Conservation (phyloP, 2,329 filamentous ascomycete species). For the Monosporascus sp. region DNA sequence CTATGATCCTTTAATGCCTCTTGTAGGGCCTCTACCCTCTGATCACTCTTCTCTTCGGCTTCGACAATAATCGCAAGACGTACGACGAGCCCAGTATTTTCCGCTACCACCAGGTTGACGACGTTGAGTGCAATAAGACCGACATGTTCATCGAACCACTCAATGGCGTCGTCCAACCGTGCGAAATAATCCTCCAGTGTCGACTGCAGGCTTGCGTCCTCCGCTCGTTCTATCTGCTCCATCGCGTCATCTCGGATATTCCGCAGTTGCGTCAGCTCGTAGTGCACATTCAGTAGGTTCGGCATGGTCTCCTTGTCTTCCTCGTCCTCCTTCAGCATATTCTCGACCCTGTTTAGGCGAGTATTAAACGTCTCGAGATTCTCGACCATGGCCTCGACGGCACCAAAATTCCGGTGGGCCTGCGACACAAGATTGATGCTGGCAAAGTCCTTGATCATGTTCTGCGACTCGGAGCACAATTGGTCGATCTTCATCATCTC, state of each 20-base stretch:
- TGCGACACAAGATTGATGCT: slow-evolving; percentile 89
- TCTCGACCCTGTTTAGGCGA: slow-evolving; percentile 69
- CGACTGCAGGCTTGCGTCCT: slow-evolving; percentile 68
- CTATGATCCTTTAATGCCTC: slow-evolving; percentile 95
- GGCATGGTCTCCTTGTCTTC: slow-evolving; percentile 84
- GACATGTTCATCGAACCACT: slow-evolving; percentile 94
- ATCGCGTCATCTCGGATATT: slow-evolving; percentile 96
- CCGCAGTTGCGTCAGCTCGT: slow-evolving; percentile 82
- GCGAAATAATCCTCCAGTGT: slow-evolving; percentile 90
- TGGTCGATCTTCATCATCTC: slow-evolving; percentile 99
- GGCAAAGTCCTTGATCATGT: slow-evolving; percentile 94
- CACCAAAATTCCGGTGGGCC: slow-evolving; percentile 93
- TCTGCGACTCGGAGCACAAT: slow-evolving; percentile 93
- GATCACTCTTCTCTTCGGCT: slow-evolving; percentile 94
- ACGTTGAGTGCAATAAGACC: slow-evolving; percentile 84
- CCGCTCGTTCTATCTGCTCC: slow-evolving; percentile 82
- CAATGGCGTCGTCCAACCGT: slow-evolving; percentile 78
- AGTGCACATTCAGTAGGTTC: slow-evolving; percentile 84
- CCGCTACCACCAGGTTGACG: slow-evolving; percentile 78
- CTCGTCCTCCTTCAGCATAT: slow-evolving; percentile 78
- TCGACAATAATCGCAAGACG: slow-evolving; percentile 88
- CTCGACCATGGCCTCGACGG: slow-evolving; percentile 86
- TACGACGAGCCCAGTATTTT: slow-evolving; percentile 86
- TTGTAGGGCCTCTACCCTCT: slow-evolving; percentile 83
- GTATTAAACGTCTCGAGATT: slow-evolving; percentile 85